Evolutionary conservation across 2,329 filamentous ascomycete species (phyloP).

Genomic region (Penicillium hordei): DNA sequence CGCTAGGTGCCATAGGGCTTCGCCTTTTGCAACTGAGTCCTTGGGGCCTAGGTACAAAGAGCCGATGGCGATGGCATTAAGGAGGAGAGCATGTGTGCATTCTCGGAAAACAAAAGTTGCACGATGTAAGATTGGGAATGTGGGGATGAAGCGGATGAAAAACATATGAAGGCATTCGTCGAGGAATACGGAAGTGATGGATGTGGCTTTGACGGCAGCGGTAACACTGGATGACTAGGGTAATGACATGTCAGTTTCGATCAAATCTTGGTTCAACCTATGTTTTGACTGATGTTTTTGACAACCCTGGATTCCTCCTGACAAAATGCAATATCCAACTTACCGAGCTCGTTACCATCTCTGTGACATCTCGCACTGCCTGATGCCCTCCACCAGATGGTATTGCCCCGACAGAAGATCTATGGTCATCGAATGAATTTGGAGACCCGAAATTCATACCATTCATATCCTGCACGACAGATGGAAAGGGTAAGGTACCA

Average conservation of each 20-base stretch:
- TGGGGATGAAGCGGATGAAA: conserved; percentile 48
- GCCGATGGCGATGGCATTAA: conserved; percentile 50
- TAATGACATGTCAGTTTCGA: neutral
- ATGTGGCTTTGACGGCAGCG: conserved; percentile 46
- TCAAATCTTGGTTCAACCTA: neutral
- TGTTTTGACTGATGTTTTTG: no score
- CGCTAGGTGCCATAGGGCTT: conserved; percentile 47
- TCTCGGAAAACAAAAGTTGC: conserved; percentile 48
- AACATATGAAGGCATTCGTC: conserved; percentile 52
- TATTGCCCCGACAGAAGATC: conserved; percentile 39
- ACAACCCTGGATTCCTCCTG: no score
- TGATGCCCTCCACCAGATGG: conserved; percentile 45
- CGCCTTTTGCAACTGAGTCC: conserved; percentile 45
- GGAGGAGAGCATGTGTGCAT: conserved; percentile 44
- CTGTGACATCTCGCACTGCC: conserved; percentile 48
- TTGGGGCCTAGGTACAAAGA: conserved; percentile 49
- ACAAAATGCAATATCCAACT: conserved; percentile 13
- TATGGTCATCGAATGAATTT: conserved; percentile 39
- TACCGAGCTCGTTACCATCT: conserved; percentile 47
- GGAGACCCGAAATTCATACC: conserved; percentile 37
- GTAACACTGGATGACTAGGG: conserved; percentile 45
- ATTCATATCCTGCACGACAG: conserved; percentile 32
- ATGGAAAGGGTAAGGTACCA: conserved; percentile 42
- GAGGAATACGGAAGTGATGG: conserved; percentile 48
- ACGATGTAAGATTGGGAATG: conserved; percentile 48